Base-by-base conservation (phyloP, 2,329 filamentous ascomycete genomes). In the Ascochyta pisi region DNA sequence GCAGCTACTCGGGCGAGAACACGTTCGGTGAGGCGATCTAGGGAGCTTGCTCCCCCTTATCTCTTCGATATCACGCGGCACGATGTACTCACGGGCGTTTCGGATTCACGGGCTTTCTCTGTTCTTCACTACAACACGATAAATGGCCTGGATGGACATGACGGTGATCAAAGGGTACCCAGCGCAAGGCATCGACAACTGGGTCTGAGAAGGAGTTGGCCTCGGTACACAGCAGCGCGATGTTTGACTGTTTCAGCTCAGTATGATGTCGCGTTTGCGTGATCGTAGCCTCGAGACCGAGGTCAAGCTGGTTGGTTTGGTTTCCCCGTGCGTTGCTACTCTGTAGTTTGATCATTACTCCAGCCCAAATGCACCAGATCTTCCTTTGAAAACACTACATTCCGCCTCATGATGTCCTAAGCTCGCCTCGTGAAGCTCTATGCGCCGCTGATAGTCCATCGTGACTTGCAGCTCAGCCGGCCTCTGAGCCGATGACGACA, bases 1-100 rank as follows among this genome's bases (percentile, higher is more conserved):
- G 57, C 68, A 89, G 86, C 70, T 96, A 96, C 85, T 98, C 94
- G 46, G 95, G 95, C 81, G 95, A 98, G 87, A 99, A 98, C 85
- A 99, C 95, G 51, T 99, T 99, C 75, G 95, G 95, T 65, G 77
- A 80, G 70, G 76, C 72, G 35, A 65, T 73, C 59, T 79, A 73
- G 73, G 57, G 43, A 56, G 52, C 54, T 44, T 43, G 19, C 52
- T 29, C 49, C 48, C 26, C 57, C 57, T 55, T 61, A 53, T 61
- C 57, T 63, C 58, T 52, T 60, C 54, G 50, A 51, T 62, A 60
- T 60, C 57, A 51, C 44, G 60, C 52, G 64, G 65, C 63, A 64
- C 63, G 63, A 61, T 62, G 62, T 62, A 59, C 60, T 60, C 59
- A 65, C 42, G 62, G 69, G 67, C 68, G 72, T 68, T 58, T 63